Evolutionary conservation across 306 rosid species (phyloP).

Genomic region (Casuarina cunninghamiana): DNA sequence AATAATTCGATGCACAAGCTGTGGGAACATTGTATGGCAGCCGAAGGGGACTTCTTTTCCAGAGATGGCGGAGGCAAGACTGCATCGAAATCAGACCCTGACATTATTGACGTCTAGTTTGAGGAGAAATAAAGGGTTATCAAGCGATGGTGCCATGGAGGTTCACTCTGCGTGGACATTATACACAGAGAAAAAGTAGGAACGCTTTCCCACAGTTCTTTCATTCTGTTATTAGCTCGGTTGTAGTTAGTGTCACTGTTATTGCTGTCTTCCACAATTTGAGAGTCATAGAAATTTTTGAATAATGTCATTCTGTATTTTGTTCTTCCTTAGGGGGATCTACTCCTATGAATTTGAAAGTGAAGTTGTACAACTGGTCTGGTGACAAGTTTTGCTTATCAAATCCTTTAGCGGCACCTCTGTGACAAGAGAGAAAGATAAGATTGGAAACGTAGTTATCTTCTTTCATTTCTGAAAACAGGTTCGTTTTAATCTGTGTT

Average conservation of each 20-base stretch:
- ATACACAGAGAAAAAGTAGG: conserved; percentile 13
- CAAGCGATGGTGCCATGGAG: neutral
- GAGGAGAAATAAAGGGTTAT: conserved; percentile 74
- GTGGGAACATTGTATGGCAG: conserved; percentile 97
- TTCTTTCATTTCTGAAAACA: too few relatives aligned
- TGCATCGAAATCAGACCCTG: conserved; percentile 62
- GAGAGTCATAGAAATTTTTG: conserved; percentile 5
- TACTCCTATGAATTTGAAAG: too few relatives aligned
- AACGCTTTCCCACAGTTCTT: neutral
- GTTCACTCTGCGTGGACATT: neutral
- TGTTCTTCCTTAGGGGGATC: neutral
- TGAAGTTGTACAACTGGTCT: too few relatives aligned
- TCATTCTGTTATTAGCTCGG: neutral
- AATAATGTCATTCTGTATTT: conserved; percentile 14
- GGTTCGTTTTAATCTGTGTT: too few relatives aligned
- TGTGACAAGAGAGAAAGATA: too few relatives aligned
- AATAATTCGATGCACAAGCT: conserved; percentile 65
- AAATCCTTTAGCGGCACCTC: too few relatives aligned
- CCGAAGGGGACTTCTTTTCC: conserved; percentile 69
- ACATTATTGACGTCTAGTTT: conserved; percentile 87
- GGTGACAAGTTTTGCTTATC: too few relatives aligned
- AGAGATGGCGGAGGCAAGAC: conserved; percentile 45
- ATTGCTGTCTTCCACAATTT: conserved; percentile 6
- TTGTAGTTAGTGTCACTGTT: conserved; percentile 8
- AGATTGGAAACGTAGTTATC: too few relatives aligned